These are phyloP conservation scores for Sphagnum magellanicum DNA, from an alignment of 228 moss, liverwort and hornwort genomes.

Conservation along the genomic window DNA sequence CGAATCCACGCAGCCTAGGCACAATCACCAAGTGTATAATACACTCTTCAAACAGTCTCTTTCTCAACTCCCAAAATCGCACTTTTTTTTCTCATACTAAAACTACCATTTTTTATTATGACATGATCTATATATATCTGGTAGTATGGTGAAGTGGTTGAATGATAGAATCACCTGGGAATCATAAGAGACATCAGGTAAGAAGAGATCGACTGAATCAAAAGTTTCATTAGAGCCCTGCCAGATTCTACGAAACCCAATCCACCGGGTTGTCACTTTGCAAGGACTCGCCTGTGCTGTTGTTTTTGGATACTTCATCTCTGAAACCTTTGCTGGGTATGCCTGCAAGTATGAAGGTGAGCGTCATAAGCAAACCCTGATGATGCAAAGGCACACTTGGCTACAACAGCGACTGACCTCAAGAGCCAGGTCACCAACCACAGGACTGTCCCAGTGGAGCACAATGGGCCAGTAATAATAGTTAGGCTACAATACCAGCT, in stretches of 20 bases:
- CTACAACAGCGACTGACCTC: too few species aligned
- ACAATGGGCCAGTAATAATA: too few species aligned
- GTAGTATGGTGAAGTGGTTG: not conserved
- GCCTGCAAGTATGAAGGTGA: constrained; percentile 29
- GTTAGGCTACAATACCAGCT: constrained; percentile 36
- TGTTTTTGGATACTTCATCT: constrained; percentile 56
- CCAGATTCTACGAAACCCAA: constrained; percentile 86
- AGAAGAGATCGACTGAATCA: constrained; percentile 68
- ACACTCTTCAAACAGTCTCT: too few species aligned
- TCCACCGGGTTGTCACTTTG: constrained; percentile 74
- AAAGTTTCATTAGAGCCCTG: constrained; percentile 64
- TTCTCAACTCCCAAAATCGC: too few species aligned
- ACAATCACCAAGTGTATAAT: too few species aligned
- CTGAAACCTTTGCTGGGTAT: constrained; percentile 67
- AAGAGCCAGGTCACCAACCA: too few species aligned
- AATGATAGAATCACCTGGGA: constrained; percentile 47
- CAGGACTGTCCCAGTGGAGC: too few species aligned
- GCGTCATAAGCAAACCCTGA: not conserved
- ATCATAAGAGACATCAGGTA: constrained; percentile 81
- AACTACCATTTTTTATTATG: too few species aligned
- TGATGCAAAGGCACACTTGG: too few species aligned
- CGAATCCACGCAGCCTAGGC: constrained; percentile 88
- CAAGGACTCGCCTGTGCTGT: constrained; percentile 82
- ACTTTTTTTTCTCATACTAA: too few species aligned
- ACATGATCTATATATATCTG: not conserved